These are phyloP conservation scores for Thermochaetoides thermophila DNA, from an alignment of 495 filamentous ascomycete species.

Conservation along the genomic window DNA sequence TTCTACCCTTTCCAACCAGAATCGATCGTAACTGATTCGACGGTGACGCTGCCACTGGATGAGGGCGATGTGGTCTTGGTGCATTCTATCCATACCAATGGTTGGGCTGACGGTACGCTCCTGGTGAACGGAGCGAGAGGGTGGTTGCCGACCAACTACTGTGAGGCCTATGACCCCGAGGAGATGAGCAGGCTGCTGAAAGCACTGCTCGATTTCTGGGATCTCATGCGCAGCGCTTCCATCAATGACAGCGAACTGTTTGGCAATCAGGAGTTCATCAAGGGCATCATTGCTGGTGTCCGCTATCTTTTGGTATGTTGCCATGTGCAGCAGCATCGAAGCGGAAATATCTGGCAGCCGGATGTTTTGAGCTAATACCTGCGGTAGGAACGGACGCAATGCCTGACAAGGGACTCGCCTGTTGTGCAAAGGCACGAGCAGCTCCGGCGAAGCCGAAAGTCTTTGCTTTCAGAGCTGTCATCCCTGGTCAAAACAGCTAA, in stretches of 20 bases:
- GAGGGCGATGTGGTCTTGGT: constrained; percentile 86
- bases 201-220: constrained; percentile 84
- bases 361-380: constrained; percentile 7
- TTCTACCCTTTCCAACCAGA: constrained; percentile 85
- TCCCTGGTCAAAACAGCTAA: constrained; percentile 79
- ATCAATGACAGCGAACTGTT: constrained; percentile 54
- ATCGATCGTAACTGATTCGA: constrained; percentile 50
- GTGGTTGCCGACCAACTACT: constrained; percentile 98
- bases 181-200: constrained; percentile 74
- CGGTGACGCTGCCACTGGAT: constrained; percentile 76
- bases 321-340: too few species aligned
- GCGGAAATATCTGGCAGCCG: background rate
- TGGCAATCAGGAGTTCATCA: constrained; percentile 77
- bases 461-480: constrained; percentile 75
- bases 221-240: constrained; percentile 58
- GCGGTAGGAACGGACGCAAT: constrained; percentile 67
- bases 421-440: constrained; percentile 58
- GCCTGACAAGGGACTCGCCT: constrained; percentile 65
- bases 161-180: constrained; percentile 79
- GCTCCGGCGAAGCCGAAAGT: constrained; percentile 72
- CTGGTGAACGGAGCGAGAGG: constrained; percentile 76
- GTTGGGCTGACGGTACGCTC: constrained; percentile 97
- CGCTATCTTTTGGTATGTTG: constrained; percentile 68
- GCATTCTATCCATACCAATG: constrained; percentile 95
- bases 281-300: constrained; percentile 85